Evolutionary conservation across 805 yeast species (phyloP), one percentile per base, ranked within the genome.

Genomic region (Pichia membranifaciens): DNA sequence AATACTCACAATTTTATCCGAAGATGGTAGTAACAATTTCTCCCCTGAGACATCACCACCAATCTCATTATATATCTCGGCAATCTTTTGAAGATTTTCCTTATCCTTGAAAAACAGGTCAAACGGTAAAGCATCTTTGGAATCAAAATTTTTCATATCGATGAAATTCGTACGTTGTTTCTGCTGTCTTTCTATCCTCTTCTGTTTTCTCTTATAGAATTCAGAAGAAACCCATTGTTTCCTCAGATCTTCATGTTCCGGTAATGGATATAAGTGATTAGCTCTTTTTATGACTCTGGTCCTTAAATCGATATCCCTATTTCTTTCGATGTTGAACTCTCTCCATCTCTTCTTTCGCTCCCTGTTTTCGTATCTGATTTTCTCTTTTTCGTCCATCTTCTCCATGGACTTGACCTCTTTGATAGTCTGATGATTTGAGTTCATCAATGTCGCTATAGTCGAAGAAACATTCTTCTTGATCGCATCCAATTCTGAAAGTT

Each of bases 231-330:
- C 74, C 97, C 97, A 91, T 36, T 73, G 69, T 37, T 64, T 61
- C 45, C 71, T 72, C 52, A 78, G 76, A 39, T 74, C 79, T 9
- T 68, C 72, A 10, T 82, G 66, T 6, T 78, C 80, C 0, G 66
- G 71, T 9, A 71, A 75, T 1, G 96, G 93, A 66, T 79, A 89
- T 54, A 83, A 66, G 17, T 65, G 67, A 34, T 68, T 70, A 0
- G 97, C 96, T 36, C 93, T 71, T 54, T 82, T 83, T 53, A 77
- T 74, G 18, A 91, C 82, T 47, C 98, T 71, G 0, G 86, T 79
- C 44, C 95, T 73, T 46, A 91, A 69, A 60, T 91, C 98, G 57
- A 87, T 84, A 62, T 89, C 96, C 67, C 87, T 83, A 64, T 90
- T 90, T 54, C 93, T 73, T 50, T 83, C 83, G 8, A 78, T 75